Percentiles rank a stretch among this genome's conserved stretches.
Evolutionary conservation across 371 early-diverging fungal genomes (phyloP).

Genomic region (Haplosporangium sp.): DNA sequence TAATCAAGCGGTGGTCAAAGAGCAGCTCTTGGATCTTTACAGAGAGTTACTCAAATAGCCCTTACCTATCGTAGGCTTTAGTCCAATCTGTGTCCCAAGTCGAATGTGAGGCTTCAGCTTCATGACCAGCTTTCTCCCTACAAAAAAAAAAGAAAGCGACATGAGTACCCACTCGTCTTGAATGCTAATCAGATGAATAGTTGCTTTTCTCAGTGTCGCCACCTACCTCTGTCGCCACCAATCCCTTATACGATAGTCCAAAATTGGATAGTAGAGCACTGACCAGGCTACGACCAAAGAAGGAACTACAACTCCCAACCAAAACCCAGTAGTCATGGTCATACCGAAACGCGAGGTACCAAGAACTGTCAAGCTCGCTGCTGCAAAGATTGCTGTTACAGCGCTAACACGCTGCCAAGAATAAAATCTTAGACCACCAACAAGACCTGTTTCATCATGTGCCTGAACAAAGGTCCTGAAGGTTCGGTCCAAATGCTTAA

Average conservation of each 20-base stretch:
- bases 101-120: conserved; percentile 57
- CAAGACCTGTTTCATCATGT: conserved; percentile 56
- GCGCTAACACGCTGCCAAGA: conserved; percentile 67
- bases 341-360: conserved; percentile 42
- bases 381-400: conserved; percentile 59
- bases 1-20: neutral
- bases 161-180: neutral
- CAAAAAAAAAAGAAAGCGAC: neutral
- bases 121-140: conserved; percentile 62
- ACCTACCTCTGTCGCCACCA: conserved; percentile 58
- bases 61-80: conserved; percentile 59
- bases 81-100: conserved; percentile 71
- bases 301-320: conserved; percentile 70
- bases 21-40: neutral
- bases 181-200: neutral
- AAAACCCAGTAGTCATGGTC: conserved; percentile 45
- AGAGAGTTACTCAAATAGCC: neutral
- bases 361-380: conserved; percentile 17
- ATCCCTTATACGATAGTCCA: conserved; percentile 63
- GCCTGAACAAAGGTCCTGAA: conserved; percentile 72
- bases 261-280: conserved; percentile 66
- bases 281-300: conserved; percentile 62
- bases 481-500: conserved; percentile 62
- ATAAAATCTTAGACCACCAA: conserved; percentile 68
- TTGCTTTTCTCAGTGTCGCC: neutral